Percentiles rank a stretch among this genome's conserved stretches.
These are phyloP conservation scores for Vigna trinervia DNA, from an alignment of 306 rosid species.

Conservation along the genomic window DNA sequence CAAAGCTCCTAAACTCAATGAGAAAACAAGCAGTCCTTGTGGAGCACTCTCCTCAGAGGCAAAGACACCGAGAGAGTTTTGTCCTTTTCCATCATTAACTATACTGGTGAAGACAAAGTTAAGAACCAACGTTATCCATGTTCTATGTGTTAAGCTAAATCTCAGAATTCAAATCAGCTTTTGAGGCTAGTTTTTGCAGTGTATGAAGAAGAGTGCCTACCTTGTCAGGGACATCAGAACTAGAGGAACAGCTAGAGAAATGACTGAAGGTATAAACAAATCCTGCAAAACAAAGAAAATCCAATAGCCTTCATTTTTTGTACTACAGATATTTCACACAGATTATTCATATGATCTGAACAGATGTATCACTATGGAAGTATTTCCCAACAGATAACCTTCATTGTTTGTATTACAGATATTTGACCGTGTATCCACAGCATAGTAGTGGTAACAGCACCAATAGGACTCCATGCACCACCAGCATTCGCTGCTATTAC, in stretches of 20 bases:
- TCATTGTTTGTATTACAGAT: slow-evolving; percentile 77
- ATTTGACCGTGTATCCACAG: slow-evolving; percentile 98
- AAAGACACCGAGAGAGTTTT: slow-evolving; percentile 58
- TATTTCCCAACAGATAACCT: slow-evolving; percentile 54
- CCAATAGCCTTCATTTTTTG: too few species aligned
- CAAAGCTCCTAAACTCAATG: slow-evolving; percentile 89
- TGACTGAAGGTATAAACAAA: slow-evolving; percentile 71
- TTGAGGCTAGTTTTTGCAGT: slow-evolving; percentile 26
- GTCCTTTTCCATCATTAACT: slow-evolving; percentile 69
- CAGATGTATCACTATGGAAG: not conserved
- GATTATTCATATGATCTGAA: too few species aligned
- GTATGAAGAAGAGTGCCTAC: slow-evolving; percentile 48
- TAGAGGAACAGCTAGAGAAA: slow-evolving; percentile 86
- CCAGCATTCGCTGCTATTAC: slow-evolving; percentile 99
- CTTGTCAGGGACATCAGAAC: slow-evolving; percentile 87
- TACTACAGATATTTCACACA: too few species aligned
- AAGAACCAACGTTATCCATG: slow-evolving; percentile 33
- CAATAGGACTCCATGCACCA: slow-evolving; percentile 99
- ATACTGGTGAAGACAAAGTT: slow-evolving; percentile 61
- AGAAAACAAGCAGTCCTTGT: slow-evolving; percentile 85
- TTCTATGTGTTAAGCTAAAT: slow-evolving; percentile 29
- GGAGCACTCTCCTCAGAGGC: slow-evolving; percentile 96
- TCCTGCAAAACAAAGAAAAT: slow-evolving; percentile 50
- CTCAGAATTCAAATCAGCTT: slow-evolving; percentile 29
- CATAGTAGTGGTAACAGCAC: slow-evolving; percentile 98